Conservation (phyloP, 1,284 basidiomycete genomes). For the Cystobasidium sp. region DNA sequence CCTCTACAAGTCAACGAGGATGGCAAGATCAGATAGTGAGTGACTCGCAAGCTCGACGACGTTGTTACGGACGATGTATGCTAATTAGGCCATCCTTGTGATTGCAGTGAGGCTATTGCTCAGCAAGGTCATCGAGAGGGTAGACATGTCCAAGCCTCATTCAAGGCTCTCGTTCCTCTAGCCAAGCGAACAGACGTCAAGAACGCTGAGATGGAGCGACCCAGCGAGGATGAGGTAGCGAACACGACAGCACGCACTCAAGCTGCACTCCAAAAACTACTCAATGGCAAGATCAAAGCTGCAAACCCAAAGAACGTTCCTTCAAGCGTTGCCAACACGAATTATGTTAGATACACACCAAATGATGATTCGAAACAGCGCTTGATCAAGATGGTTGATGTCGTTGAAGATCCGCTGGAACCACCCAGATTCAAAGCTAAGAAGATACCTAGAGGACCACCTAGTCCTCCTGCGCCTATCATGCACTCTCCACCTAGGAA, state of each 20-base stretch:
- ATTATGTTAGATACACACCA: conserved; percentile 95
- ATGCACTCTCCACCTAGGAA: conserved; percentile 93
- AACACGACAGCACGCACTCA: conserved; percentile 87
- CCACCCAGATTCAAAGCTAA: conserved; percentile 97
- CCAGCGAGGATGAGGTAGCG: conserved; percentile 86
- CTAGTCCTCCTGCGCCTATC: conserved; percentile 95
- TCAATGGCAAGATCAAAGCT: conserved; percentile 94
- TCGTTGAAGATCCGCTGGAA: conserved; percentile 95
- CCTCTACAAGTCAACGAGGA: conserved; percentile 95
- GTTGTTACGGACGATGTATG: background rate
- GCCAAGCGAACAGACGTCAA: conserved; percentile 84
- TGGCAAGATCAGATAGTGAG: conserved; percentile 92
- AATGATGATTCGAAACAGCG: conserved; percentile 82
- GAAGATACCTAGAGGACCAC: conserved; percentile 94
- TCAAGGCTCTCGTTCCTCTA: conserved; percentile 95
- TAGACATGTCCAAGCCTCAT: conserved; percentile 87
- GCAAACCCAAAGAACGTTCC: conserved; percentile 71
- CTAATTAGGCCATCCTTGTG: background rate
- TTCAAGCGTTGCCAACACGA: conserved; percentile 65
- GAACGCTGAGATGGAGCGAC: conserved; percentile 82
- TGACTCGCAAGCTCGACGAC: conserved; percentile 20
- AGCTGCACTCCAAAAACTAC: conserved; percentile 87
- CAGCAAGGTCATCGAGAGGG: conserved; percentile 88
- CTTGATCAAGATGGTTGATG: conserved; percentile 98
- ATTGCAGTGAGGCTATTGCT: conserved; percentile 70